Conservation (phyloP, 257 asterid genomes). For the Fraxinus cuspidata region DNA sequence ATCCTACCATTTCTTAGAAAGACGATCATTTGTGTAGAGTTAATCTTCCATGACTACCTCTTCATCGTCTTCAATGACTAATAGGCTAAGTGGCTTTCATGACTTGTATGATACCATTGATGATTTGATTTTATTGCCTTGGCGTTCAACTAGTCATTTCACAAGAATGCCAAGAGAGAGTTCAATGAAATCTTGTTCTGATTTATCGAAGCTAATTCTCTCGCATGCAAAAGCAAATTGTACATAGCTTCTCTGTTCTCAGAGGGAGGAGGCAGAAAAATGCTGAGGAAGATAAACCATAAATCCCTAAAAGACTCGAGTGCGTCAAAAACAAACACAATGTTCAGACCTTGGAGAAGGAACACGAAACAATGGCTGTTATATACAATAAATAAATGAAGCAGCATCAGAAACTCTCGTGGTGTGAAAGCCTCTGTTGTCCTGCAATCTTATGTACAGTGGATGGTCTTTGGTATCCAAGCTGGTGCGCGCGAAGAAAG, state of each 20-base stretch:
- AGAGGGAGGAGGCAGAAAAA: constrained; percentile 28
- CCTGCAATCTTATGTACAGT: constrained; percentile 18
- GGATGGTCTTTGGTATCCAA: constrained; percentile 34
- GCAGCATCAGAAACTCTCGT: constrained; percentile 29
- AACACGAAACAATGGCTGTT: constrained; percentile 21
- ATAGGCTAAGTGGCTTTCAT: constrained; percentile 23
- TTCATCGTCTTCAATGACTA: constrained; percentile 25
- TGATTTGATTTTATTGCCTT: constrained; percentile 30
- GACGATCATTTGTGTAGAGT: constrained; percentile 19
- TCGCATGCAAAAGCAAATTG: constrained; percentile 21
- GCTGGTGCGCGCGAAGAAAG: background rate
- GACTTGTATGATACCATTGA: constrained; percentile 29
- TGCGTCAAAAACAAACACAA: constrained; percentile 16
- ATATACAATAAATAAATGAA: constrained; percentile 26
- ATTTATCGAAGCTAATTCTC: constrained; percentile 31
- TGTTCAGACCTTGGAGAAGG: constrained; percentile 5
- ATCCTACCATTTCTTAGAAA: constrained; percentile 27
- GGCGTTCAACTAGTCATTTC: constrained; percentile 32
- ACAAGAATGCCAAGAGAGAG: constrained; percentile 20
- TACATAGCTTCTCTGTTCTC: constrained; percentile 37
- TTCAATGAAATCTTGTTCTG: constrained; percentile 31
- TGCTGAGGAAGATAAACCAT: constrained; percentile 26
- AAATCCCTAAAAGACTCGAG: constrained; percentile 27
- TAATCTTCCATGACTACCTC: constrained; percentile 19
- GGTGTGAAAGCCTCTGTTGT: constrained; percentile 29